Percentiles rank a stretch among this genome's conserved stretches.
Conservation (phyloP, 2,329 filamentous ascomycete genomes). For the Xylaria sp. region DNA sequence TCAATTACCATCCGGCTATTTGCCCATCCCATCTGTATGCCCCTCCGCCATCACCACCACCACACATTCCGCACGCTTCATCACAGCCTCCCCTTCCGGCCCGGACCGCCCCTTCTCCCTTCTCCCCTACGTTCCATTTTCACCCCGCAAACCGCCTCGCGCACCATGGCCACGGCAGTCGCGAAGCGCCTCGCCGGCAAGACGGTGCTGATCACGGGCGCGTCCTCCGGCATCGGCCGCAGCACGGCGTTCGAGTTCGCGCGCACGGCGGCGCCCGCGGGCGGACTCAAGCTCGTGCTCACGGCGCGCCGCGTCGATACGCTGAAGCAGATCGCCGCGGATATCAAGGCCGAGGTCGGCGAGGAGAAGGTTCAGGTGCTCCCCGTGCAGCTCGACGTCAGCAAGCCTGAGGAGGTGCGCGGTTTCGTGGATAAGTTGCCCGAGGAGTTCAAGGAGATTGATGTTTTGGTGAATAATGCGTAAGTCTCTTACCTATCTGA, state of each 20-base stretch:
- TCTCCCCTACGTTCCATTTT: not conserved
- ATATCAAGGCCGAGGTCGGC: slow-evolving; percentile 58
- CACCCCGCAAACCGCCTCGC: slow-evolving; percentile 8
- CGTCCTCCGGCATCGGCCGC: slow-evolving; percentile 90
- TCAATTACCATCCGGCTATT: not conserved
- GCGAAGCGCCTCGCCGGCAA: slow-evolving; percentile 92
- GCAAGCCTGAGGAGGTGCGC: slow-evolving; percentile 78
- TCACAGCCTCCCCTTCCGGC: not conserved
- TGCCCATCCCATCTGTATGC: slow-evolving; percentile 19
- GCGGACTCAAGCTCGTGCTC: slow-evolving; percentile 83
- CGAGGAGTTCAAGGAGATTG: slow-evolving; percentile 83
- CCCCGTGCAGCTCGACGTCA: slow-evolving; percentile 87
- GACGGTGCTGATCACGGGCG: slow-evolving; percentile 90
- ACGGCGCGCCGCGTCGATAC: slow-evolving; percentile 88
- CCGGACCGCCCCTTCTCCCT: not conserved
- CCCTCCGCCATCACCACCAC: slow-evolving; percentile 19
- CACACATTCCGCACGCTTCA: slow-evolving; percentile 24
- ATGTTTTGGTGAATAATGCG: slow-evolving; percentile 97
- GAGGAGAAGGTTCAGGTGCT: slow-evolving; percentile 71
- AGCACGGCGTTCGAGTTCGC: slow-evolving; percentile 92
- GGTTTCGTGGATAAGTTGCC: slow-evolving; percentile 79
- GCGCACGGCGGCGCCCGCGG: slow-evolving; percentile 79
- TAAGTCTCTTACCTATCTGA: slow-evolving; percentile 57
- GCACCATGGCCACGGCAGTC: slow-evolving; percentile 66
- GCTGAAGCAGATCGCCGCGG: slow-evolving; percentile 77